phyloP scores from a whole-genome alignment of 768 basidiomycete species.

The Melanogaster broomeanus region DNA sequence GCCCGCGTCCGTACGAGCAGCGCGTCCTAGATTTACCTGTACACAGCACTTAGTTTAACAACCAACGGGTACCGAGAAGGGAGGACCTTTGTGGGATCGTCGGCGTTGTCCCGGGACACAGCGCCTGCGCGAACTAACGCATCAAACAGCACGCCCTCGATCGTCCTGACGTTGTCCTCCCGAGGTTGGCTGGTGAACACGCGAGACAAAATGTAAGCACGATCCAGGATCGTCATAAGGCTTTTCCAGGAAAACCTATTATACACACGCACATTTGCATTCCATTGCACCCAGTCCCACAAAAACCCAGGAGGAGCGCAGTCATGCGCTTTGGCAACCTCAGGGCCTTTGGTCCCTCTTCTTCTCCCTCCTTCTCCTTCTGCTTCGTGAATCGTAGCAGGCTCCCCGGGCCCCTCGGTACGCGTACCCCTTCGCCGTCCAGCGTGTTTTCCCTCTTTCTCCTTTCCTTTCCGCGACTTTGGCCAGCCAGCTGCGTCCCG shows the following conservation, averaged over 20 bases:
- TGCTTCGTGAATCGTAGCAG: slow-evolving; percentile 15
- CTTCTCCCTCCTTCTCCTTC: slow-evolving; percentile 9
- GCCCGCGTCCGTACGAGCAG: slow-evolving; percentile 95
- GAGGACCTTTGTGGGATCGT: slow-evolving; percentile 82
- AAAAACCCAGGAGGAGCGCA: slow-evolving; percentile 86
- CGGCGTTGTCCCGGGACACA: slow-evolving; percentile 92
- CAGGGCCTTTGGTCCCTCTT: slow-evolving; percentile 40
- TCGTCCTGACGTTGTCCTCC: slow-evolving; percentile 55
- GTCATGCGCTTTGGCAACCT: slow-evolving; percentile 83
- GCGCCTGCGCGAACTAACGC: slow-evolving; percentile 89
- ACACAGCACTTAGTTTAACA: background rate
- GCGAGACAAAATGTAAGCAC: background rate
- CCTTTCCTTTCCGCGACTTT: slow-evolving; percentile 37
- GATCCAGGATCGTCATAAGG: background rate
- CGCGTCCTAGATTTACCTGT: slow-evolving; percentile 81
- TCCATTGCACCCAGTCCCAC: slow-evolving; percentile 88
- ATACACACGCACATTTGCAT: slow-evolving; percentile 86
- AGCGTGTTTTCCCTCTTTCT: slow-evolving; percentile 37
- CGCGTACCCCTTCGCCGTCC: slow-evolving; percentile 46
- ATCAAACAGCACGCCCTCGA: slow-evolving; percentile 88
- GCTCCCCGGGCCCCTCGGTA: slow-evolving; percentile 34
- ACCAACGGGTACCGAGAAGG: background rate
- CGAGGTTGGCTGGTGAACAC: slow-evolving; percentile 61
- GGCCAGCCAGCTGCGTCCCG: slow-evolving; percentile 33
- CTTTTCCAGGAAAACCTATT: background rate